These are phyloP conservation scores for Paramecium caudatum DNA, from an alignment of 73 alveolate species.

Conservation along the genomic window DNA sequence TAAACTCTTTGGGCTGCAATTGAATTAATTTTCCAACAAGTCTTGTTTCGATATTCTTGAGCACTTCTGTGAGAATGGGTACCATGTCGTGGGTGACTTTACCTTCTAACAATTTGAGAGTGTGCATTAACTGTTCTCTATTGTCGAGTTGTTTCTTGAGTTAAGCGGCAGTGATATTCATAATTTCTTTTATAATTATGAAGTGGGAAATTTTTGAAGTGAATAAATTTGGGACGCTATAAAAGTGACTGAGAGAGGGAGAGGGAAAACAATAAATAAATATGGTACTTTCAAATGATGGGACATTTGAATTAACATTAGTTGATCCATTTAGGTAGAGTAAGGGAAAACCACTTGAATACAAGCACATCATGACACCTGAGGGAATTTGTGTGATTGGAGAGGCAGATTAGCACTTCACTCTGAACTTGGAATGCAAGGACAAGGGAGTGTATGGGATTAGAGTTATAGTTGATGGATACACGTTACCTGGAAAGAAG, in stretches of 20 bases:
- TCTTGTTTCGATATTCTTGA: neutral
- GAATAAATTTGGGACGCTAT: too few species aligned
- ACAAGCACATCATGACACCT: conserved; percentile 59
- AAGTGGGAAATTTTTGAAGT: too few species aligned
- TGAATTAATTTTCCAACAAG: conserved; percentile 6
- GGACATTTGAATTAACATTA: conserved; percentile 40
- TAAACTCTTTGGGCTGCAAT: neutral
- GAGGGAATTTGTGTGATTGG: conserved; percentile 56
- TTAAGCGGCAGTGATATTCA: too few species aligned
- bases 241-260: too few species aligned
- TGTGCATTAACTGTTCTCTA: neutral
- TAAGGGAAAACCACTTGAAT: conserved; percentile 23
- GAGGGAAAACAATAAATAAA: too few species aligned
- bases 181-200: too few species aligned
- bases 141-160: neutral
- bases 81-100: conserved; percentile 25
- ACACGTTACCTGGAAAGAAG: conserved; percentile 44
- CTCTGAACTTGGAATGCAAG: neutral
- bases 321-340: conserved; percentile 51
- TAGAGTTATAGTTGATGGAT: conserved; percentile 63
- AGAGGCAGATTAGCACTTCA: conserved; percentile 28
- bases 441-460: conserved; percentile 60
- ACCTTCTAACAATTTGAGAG: neutral
- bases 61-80: neutral
- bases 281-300: conserved; percentile 61